Evolutionary conservation across 139 green algal species (phyloP), one percentile per base, ranked within the genome.

Genomic region (Nannochloris sp.): DNA sequence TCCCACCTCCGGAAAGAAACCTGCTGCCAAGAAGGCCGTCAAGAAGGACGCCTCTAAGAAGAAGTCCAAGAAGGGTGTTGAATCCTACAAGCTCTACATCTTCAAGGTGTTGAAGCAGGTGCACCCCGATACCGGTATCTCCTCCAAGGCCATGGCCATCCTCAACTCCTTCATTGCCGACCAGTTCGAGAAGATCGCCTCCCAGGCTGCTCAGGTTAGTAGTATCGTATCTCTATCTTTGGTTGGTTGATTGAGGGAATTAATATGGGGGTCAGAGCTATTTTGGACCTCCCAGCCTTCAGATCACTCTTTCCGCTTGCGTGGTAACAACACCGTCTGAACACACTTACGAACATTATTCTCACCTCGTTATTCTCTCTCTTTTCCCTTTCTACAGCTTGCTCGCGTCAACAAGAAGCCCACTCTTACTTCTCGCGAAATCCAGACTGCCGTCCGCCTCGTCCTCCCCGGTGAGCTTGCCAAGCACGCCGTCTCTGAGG

Each of bases 381-480:
- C 48, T 59, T 36, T 12, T 59, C 9, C 12, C 48, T 12, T 12
- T 27, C 19, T 51, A 51, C 79, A n/a, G 70, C 72, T 90, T 45
- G 57, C 67, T 33, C 74, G 81, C 61, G 78, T 81, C 64, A 90
- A 88, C 87, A 95, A 95, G 86, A 92, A 92, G 86, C 88, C 88
- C 38, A 95, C 88, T 44, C 76, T 95, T 60, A 92, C 88, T 31
- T 89, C 80, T 23, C 81, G 88, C 60, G 88, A 95, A 78, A 95
- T 95, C 71, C 88, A 95, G 82, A 96, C 89, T 14, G 82, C 87
- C 13, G 85, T 95, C 62, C 84, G 89, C 70, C 71, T 87, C 24
- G 80, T 87, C 34, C 75, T 87, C 15, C 82, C 82, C 37, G 81
- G 81, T 68, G 80, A 87, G 68, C 68, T 87, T 44, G 80, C 80